Evolutionary conservation across 1,284 basidiomycete species (phyloP).

Genomic region (Polyporus tsugae): DNA sequence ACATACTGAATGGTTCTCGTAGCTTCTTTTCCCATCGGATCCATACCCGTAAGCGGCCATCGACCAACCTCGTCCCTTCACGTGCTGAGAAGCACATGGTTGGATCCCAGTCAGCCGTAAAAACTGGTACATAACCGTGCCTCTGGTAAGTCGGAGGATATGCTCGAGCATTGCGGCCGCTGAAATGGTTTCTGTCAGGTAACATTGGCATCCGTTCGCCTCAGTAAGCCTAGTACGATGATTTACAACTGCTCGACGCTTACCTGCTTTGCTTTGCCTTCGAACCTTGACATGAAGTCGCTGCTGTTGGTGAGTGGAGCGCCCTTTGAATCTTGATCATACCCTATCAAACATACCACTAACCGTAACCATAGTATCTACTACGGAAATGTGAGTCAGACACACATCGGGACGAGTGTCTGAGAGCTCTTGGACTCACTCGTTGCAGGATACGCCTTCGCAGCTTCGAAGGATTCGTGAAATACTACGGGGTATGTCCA

Average conservation of each 20-base stretch:
- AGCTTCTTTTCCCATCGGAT: conserved; percentile 29
- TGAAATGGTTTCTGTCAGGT: conserved; percentile 5
- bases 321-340: background rate
- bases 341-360: background rate
- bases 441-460: conserved; percentile 27
- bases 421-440: background rate
- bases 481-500: conserved; percentile 25
- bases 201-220: conserved; percentile 12
- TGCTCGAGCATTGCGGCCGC: background rate
- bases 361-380: conserved; percentile 37
- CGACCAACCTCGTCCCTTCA: background rate
- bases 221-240: conserved; percentile 10
- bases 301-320: conserved; percentile 3
- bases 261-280: background rate
- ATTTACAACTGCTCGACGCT: background rate
- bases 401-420: background rate
- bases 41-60: conserved; percentile 20
- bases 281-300: background rate
- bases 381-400: conserved; percentile 43
- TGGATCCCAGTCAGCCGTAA: conserved; percentile 19
- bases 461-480: conserved; percentile 43
- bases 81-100: background rate
- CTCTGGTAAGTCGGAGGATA: conserved; percentile 17
- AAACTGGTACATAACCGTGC: conserved; percentile 26
- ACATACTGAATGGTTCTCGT: background rate